phyloP scores from a whole-genome alignment of 306 rosid species.

The Trifolium subterraneum region DNA sequence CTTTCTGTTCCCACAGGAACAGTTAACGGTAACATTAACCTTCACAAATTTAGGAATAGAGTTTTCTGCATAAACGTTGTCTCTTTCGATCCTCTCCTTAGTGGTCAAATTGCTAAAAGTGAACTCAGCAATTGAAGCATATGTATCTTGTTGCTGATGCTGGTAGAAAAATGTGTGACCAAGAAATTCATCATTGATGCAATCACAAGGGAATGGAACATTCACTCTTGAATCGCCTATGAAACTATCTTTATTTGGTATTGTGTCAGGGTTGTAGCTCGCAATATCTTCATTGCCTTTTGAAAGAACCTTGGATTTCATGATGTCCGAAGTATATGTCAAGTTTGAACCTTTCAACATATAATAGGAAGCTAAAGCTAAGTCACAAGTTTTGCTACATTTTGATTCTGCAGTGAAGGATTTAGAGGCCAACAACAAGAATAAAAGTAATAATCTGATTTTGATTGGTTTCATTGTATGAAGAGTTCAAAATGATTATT shows the following conservation, averaged over 20 bases:
- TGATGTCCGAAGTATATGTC: constrained; percentile 21
- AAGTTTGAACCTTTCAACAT: constrained; percentile 21
- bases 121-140: constrained; percentile 35
- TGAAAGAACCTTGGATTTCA: constrained; percentile 34
- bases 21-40: constrained; percentile 61
- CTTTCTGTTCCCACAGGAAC: constrained; percentile 62
- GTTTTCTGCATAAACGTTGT: constrained; percentile 40
- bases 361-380: constrained; percentile 71
- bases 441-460: constrained; percentile 23
- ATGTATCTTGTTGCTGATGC: constrained; percentile 30
- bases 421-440: constrained; percentile 15
- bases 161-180: constrained; percentile 62
- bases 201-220: constrained; percentile 66
- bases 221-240: constrained; percentile 27
- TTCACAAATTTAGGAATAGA: constrained; percentile 37
- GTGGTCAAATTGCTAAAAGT: constrained; percentile 58
- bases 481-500: too few species aligned
- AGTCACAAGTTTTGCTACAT: constrained; percentile 51
- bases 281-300: constrained; percentile 36
- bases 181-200: constrained; percentile 49
- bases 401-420: constrained; percentile 47
- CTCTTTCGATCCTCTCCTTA: constrained; percentile 44
- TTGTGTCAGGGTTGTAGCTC: constrained; percentile 45
- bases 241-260: constrained; percentile 35
- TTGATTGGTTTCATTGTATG: background rate